These are phyloP conservation scores for Penicillium sp. DNA, from an alignment of 2,329 filamentous ascomycete genomes.

Conservation along the genomic window DNA sequence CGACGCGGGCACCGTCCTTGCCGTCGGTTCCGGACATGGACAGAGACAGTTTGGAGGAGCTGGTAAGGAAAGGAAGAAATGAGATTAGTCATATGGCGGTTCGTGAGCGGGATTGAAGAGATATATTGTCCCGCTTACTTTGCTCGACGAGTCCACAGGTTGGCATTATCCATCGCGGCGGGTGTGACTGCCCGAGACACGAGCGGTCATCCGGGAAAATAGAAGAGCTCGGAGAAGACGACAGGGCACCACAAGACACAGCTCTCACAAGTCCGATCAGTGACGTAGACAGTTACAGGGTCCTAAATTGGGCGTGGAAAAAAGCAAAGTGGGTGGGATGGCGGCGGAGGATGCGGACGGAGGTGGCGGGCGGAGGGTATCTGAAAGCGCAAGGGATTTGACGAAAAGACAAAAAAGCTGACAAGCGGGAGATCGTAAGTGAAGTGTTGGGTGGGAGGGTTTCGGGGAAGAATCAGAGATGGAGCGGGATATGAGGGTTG, in stretches of 20 bases:
- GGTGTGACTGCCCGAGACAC: conserved; percentile 36
- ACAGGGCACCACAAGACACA: conserved; percentile 11
- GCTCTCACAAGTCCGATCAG: conserved; percentile 2
- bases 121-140: conserved; percentile 40
- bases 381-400: not conserved
- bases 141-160: conserved; percentile 51
- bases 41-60: conserved; percentile 87
- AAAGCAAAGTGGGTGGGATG: conserved; percentile 6
- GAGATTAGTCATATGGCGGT: not conserved
- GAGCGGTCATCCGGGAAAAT: conserved; percentile 39
- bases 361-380: conserved; percentile 11
- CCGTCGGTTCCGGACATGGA: conserved; percentile 66
- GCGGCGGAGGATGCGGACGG: conserved; percentile 23
- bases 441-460: not conserved
- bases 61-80: conserved; percentile 39
- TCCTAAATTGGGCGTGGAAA: conserved; percentile 2
- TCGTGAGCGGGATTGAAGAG: not conserved
- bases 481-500: not conserved
- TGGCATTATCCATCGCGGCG: conserved; percentile 51
- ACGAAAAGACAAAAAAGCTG: not conserved
- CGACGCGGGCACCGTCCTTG: conserved; percentile 56
- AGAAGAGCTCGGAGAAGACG: conserved; percentile 11
- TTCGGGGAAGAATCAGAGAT: conserved; percentile 1
- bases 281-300: conserved; percentile 6
- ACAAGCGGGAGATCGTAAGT: not conserved